Evolutionary conservation across 2,329 filamentous ascomycete species (phyloP).

Genomic region (Colletotrichum magnum): DNA sequence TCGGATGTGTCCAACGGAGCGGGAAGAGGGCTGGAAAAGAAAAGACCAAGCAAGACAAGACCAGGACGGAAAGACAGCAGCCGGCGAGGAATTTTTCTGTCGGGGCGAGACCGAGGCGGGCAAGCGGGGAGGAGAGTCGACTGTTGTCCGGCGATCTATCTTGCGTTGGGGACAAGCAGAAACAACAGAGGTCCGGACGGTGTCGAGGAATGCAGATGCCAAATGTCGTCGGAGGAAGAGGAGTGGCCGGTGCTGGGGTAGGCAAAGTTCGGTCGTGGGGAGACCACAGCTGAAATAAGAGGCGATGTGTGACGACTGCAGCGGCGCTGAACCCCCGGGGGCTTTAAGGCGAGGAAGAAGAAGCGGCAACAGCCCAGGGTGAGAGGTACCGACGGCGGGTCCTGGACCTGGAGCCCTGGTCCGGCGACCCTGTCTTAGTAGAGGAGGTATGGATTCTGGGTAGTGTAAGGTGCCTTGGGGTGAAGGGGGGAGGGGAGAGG

Average conservation of each 20-base stretch:
- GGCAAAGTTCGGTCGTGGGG: constrained; percentile 25
- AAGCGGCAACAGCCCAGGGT: constrained; percentile 20
- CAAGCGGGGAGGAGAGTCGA: not conserved
- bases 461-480: constrained; percentile 33
- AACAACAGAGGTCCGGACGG: constrained; percentile 35
- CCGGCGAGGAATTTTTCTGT: not conserved
- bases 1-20: constrained; percentile 2
- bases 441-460: constrained; percentile 13
- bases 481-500: not conserved
- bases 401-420: constrained; percentile 7
- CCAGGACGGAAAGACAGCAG: constrained; percentile 13
- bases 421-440: constrained; percentile 11
- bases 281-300: constrained; percentile 40
- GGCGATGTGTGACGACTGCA: constrained; percentile 33
- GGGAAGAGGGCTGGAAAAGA: constrained; percentile 12
- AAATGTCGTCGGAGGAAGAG: constrained; percentile 28
- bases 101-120: constrained; percentile 13
- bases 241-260: constrained; percentile 34
- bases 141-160: constrained; percentile 24
- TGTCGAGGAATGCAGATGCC: constrained; percentile 30
- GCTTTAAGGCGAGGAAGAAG: constrained; percentile 30
- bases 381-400: constrained; percentile 1
- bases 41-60: constrained; percentile 23
- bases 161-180: constrained; percentile 28
- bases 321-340: constrained; percentile 17